Base-by-base conservation (phyloP, 306 rosid species). In the Medicago arabica region DNA sequence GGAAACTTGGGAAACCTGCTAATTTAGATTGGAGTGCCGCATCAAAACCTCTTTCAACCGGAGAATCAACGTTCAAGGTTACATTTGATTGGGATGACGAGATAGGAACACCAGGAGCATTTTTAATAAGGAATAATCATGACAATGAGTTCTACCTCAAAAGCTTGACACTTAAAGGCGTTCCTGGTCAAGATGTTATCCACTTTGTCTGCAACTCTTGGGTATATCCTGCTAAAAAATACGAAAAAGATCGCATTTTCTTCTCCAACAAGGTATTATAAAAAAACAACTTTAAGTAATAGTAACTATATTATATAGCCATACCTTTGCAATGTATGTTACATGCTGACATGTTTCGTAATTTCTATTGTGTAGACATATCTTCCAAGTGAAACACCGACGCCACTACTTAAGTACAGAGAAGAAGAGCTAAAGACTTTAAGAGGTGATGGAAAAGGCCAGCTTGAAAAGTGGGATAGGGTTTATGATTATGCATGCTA, bases 151-250 rank as follows among this genome's bases (percentile, higher is more conserved):
- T 93, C 76, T 91, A 80, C 72, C 85, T 93, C 28, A 87, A 54
- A 83, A 80, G 77, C 67, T 74, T 93, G 10, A 89, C 93, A 17
- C 92, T 93, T 6, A 87, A 89, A 53, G 58, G 82, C 69, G 93
- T 90, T 67, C 98, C 98, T 1, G 93, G 86, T 21, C 83, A 84
- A 43, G 93, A 90, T 25, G 62, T 19, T 47, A 69, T 93, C 79
- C 92, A 83, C 80, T 93, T 91, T 44, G 77, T 80, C 18, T 93
- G 98, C 88, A 91, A 89, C 83, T 93, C 98, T 4, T 93, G 98
- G 97, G 81, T 93, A 3, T 93, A 91, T 74, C 96, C 96, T 50
- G 73, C 86, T 8, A 47, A 85, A 9, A 83, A 86, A 79, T 89
- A 93, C 69, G 44, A 80, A 38, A 86, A 75, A 0, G 93, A 84